Percentiles rank a stretch among this genome's conserved stretches.
These are phyloP conservation scores for Neurospora hispaniola DNA, from an alignment of 495 filamentous ascomycete species.

Conservation along the genomic window DNA sequence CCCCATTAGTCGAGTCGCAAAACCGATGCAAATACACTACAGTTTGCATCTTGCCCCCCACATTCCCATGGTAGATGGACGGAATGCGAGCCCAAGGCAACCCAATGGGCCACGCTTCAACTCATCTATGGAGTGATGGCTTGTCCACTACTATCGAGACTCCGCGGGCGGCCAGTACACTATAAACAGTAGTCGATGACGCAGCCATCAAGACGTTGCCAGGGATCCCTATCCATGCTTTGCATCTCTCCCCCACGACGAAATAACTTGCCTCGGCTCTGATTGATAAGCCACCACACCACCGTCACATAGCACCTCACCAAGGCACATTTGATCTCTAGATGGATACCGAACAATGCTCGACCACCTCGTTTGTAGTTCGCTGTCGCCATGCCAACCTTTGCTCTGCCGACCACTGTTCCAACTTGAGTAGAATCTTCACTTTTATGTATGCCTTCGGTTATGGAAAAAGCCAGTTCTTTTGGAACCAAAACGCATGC, in stretches of 20 bases:
- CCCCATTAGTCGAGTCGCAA: background rate
- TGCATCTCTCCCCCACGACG: background rate
- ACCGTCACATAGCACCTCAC: background rate
- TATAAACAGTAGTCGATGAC: slow-evolving; percentile 1
- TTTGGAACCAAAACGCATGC: background rate
- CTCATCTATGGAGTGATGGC: background rate
- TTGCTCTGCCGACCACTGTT: background rate
- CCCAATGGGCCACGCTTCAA: background rate
- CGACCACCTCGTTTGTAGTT: background rate
- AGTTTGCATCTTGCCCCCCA: background rate
- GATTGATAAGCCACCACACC: background rate
- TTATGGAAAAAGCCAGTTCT: background rate
- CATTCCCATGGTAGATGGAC: background rate
- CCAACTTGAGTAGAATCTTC: background rate
- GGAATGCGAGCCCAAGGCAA: background rate
- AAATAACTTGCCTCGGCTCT: background rate
- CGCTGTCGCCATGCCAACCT: background rate
- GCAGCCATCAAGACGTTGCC: background rate
- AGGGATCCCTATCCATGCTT: background rate
- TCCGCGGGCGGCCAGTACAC: background rate
- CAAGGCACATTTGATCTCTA: background rate
- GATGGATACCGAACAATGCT: background rate
- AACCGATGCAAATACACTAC: background rate
- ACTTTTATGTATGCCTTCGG: background rate
- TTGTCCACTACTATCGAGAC: background rate